Evolutionary conservation across 129 eudicot species (phyloP), one percentile per base, ranked within the genome.

Genomic region (Centaurea solstitialis): DNA sequence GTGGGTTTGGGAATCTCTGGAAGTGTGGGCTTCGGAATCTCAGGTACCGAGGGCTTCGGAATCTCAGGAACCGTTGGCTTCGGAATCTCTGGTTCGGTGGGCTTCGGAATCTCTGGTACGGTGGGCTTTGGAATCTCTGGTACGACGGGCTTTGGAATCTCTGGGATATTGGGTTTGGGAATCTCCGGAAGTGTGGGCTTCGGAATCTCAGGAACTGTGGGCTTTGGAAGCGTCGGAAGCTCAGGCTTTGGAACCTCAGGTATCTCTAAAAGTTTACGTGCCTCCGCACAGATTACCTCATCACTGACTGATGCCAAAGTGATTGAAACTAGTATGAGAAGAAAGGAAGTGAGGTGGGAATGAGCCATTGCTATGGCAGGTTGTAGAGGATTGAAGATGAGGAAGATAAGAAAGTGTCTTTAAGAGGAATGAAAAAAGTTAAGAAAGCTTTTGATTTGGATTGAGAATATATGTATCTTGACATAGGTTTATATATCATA

Each of bases 1-100:
- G n/a, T n/a, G n/a, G n/a, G n/a, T n/a, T n/a, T n/a, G n/a, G n/a
- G n/a, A n/a, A n/a, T n/a, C n/a, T n/a, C n/a, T 21, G 74, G 43
- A 70, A 70, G 3, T n/a, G 72, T 64, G 1, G 82, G 85, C 62
- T 83, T 80, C 30, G 90, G 81, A 20, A 81, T 7, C 38, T 15
- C 50, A 2, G 88, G 86, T 6, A 84, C 0, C 7, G 38, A 50
- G 50, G 82, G 26, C 38, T 78, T 67, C 5, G 43, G 76, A 64
- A 41, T 6, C 37, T 61, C 80, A 0, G 72, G 80, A 8, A 76
- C 3, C 4, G n/a, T n/a, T n/a, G n/a, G n/a, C n/a, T n/a, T n/a
- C n/a, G n/a, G n/a, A n/a, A n/a, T n/a, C n/a, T n/a, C n/a, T n/a
- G n/a, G n/a, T n/a, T n/a, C n/a, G n/a, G 43, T 61, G 5, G 71